These are phyloP conservation scores for Suillus luteus DNA, from an alignment of 768 basidiomycete genomes.

Conservation along the genomic window DNA sequence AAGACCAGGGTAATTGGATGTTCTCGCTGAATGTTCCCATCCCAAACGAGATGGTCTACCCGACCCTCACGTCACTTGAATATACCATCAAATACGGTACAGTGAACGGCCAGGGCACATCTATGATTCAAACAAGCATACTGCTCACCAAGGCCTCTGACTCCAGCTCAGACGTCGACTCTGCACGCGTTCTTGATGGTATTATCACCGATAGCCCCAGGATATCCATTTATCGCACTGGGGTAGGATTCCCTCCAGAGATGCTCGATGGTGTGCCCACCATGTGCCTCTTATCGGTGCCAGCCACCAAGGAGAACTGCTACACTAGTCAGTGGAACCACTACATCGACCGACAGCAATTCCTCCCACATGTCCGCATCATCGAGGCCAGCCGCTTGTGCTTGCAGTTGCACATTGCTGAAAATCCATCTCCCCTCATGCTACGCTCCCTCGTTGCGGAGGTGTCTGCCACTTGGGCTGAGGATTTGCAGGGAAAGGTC, in stretches of 20 bases:
- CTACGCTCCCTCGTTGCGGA: not conserved
- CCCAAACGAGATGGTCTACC: constrained; percentile 3
- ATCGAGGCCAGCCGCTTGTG: not conserved
- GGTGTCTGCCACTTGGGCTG: not conserved
- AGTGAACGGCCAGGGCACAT: not conserved
- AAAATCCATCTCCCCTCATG: not conserved
- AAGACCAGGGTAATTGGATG: not conserved
- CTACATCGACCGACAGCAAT: not conserved
- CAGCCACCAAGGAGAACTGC: not conserved
- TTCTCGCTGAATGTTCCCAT: constrained; percentile 3
- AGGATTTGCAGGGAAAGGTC: not conserved
- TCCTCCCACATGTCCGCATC: constrained; percentile 3
- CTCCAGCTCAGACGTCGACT: not conserved
- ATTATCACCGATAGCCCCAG: not conserved
- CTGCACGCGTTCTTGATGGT: not conserved
- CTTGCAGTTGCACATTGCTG: not conserved
- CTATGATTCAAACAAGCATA: constrained; percentile 1
- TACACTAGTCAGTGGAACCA: not conserved
- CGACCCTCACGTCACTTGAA: not conserved
- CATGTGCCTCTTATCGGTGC: not conserved
- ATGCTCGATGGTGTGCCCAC: not conserved
- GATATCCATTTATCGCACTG: not conserved
- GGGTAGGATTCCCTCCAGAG: not conserved
- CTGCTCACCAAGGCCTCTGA: not conserved
- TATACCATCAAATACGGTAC: not conserved